Evolutionary conservation across 2,329 filamentous ascomycete species (phyloP).

Genomic region (Apiospora saccharicola): DNA sequence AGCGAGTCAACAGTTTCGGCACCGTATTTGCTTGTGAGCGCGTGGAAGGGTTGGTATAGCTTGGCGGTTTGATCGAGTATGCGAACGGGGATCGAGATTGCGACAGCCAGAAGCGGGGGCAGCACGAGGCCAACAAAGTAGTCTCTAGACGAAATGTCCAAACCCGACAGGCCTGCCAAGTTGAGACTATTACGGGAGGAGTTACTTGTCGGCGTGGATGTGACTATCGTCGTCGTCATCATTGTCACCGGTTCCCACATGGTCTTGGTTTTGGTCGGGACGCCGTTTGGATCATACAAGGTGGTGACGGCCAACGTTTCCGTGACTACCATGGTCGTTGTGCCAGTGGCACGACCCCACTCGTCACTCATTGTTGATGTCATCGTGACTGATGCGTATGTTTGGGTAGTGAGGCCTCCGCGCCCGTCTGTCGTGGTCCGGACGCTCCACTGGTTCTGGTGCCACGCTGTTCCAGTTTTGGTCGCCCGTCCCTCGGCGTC

Average conservation of each 20-base stretch:
- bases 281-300: not conserved
- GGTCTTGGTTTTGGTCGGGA: conserved; percentile 21
- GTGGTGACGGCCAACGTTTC: conserved; percentile 21
- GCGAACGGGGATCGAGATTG: conserved; percentile 46
- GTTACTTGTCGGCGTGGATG: conserved; percentile 5
- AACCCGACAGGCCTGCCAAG: not conserved
- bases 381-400: not conserved
- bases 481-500: not conserved
- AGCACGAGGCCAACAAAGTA: conserved; percentile 48
- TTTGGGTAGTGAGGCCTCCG: conserved; percentile 11
- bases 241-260: conserved; percentile 14
- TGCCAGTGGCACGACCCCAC: not conserved
- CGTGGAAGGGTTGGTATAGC: conserved; percentile 52
- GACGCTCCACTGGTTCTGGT: not conserved
- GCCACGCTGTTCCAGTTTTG: conserved; percentile 13
- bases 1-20: conserved; percentile 50
- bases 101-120: conserved; percentile 45
- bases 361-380: conserved; percentile 10
- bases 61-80: conserved; percentile 47
- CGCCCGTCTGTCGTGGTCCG: not conserved
- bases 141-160: conserved; percentile 38
- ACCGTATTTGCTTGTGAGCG: conserved; percentile 46
- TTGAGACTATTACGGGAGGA: conserved; percentile 16
- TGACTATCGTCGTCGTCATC: conserved; percentile 13
- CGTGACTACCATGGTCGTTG: not conserved